Evolutionary conservation across 306 rosid species (phyloP).

Genomic region (Inga leiocalycina): DNA sequence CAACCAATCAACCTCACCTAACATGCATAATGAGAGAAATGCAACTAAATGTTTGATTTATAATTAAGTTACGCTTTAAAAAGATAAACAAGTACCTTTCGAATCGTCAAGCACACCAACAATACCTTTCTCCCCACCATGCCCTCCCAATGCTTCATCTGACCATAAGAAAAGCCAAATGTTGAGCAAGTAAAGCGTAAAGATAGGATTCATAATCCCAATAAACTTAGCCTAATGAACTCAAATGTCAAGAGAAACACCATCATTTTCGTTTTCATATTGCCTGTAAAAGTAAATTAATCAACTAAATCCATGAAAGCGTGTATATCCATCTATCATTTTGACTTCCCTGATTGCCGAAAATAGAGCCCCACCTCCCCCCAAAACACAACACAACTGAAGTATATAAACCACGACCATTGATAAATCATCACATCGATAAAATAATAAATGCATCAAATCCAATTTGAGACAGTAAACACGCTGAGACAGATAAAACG

Average conservation of each 20-base stretch:
- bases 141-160: conserved; percentile 62
- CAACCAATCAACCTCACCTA: background rate
- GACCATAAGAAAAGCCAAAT: conserved; percentile 33
- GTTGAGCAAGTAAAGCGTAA: conserved; percentile 12
- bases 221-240: background rate
- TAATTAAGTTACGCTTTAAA: background rate
- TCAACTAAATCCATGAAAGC: background rate
- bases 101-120: conserved; percentile 46
- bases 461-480: conserved; percentile 11
- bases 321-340: conserved; percentile 1
- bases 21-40: background rate
- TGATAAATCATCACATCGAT: conserved; percentile 1
- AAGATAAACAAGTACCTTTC: conserved; percentile 49
- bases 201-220: conserved; percentile 14
- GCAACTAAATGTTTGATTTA: background rate
- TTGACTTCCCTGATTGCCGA: background rate
- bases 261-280: conserved; percentile 6
- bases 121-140: conserved; percentile 53
- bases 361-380: background rate
- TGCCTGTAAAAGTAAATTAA: background rate
- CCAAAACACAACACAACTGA: background rate
- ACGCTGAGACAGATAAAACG: conserved; percentile 1
- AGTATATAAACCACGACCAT: conserved; percentile 17
- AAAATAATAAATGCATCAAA: background rate
- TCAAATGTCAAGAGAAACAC: background rate